Conservation (phyloP, 1,284 basidiomycete genomes). For the Cryptococcus sp. region DNA sequence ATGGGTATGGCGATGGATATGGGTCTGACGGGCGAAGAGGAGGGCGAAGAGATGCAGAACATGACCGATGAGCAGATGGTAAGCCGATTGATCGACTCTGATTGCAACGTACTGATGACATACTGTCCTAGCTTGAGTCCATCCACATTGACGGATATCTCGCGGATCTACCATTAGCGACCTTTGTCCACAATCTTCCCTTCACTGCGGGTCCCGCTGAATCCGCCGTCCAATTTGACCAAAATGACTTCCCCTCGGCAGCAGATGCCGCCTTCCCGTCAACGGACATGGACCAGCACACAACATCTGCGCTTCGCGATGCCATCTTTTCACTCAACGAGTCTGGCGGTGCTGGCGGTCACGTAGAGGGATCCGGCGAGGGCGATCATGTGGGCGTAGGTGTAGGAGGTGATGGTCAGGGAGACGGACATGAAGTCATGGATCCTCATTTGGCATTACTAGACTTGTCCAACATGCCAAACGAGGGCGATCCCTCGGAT, state of each 20-base stretch:
- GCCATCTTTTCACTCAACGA: conserved; percentile 53
- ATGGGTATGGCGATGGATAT: conserved; percentile 52
- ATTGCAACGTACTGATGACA: neutral
- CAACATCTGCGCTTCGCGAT: conserved; percentile 50
- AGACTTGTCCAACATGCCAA: conserved; percentile 41
- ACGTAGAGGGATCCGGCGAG: conserved; percentile 20
- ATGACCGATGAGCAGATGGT: conserved; percentile 52
- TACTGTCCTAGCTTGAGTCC: conserved; percentile 39
- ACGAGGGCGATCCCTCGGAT: conserved; percentile 22
- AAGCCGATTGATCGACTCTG: conserved; percentile 13
- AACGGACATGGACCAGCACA: conserved; percentile 51
- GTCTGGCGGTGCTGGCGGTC: conserved; percentile 27
- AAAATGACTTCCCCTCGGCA: conserved; percentile 35
- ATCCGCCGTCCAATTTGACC: conserved; percentile 24
- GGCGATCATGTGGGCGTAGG: conserved; percentile 28
- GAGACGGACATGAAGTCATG: conserved; percentile 27
- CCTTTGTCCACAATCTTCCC: conserved; percentile 49
- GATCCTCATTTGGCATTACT: conserved; percentile 50
- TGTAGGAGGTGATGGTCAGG: conserved; percentile 32
- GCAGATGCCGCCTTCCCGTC: conserved; percentile 36
- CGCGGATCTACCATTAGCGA: conserved; percentile 48
- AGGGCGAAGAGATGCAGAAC: conserved; percentile 45
- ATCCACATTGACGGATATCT: conserved; percentile 52
- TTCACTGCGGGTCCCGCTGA: conserved; percentile 31
- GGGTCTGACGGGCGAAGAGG: conserved; percentile 46